phyloP scores from a whole-genome alignment of 768 basidiomycete genomes.

The Pseudohyphozyma bogoriensis region DNA sequence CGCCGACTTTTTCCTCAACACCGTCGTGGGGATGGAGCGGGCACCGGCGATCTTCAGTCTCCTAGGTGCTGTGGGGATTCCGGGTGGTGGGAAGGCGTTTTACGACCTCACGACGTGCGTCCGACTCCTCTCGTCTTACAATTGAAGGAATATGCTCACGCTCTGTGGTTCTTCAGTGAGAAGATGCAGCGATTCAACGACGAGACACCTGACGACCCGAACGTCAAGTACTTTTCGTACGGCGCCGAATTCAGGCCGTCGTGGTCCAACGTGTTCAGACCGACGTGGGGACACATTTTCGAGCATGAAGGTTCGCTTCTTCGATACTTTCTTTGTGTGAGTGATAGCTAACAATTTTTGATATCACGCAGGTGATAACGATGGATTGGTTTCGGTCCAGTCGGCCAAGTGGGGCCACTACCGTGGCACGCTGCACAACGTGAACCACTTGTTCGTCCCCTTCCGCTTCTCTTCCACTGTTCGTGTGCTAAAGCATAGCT shows the following conservation, averaged over 20 bases:
- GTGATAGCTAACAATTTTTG: constrained; percentile 66
- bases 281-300: constrained; percentile 26
- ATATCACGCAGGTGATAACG: constrained; percentile 83
- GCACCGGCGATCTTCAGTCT: constrained; percentile 41
- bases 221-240: constrained; percentile 87
- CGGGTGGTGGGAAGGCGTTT: constrained; percentile 91
- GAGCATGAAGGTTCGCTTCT: constrained; percentile 29
- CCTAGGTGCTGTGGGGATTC: constrained; percentile 69
- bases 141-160: background rate
- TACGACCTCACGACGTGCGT: constrained; percentile 59
- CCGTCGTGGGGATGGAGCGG: constrained; percentile 39
- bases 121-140: background rate
- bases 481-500: background rate
- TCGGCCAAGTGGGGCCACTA: constrained; percentile 88
- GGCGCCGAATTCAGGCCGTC: constrained; percentile 84
- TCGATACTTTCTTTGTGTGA: background rate
- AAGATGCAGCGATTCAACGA: constrained; percentile 85
- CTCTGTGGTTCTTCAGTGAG: constrained; percentile 36
- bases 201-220: constrained; percentile 63
- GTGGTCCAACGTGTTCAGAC: constrained; percentile 26
- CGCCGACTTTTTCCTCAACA: constrained; percentile 72
- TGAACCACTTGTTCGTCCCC: constrained; percentile 63
- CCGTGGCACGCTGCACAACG: constrained; percentile 77
- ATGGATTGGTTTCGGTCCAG: constrained; percentile 80
- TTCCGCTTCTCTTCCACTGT: background rate